phyloP scores from a whole-genome alignment of 2,329 filamentous ascomycete species.

The Aschersonia sp. region DNA sequence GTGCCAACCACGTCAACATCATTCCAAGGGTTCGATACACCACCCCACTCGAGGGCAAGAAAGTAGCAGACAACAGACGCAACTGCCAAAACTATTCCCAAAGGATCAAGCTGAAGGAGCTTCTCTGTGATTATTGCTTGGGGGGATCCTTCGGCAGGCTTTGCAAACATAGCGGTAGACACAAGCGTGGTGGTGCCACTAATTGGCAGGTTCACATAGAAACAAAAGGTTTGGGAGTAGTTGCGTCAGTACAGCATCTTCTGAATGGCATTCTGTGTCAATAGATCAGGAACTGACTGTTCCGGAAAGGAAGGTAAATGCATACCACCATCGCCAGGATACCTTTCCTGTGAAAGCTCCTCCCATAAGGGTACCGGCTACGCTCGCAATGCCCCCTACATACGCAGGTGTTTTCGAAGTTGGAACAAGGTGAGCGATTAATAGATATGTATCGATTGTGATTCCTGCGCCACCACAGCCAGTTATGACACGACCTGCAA shows the following conservation, averaged over 20 bases:
- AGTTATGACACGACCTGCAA: constrained; percentile 31
- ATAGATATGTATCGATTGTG: constrained; percentile 25
- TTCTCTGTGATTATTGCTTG: neutral
- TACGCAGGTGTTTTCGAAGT: constrained; percentile 5
- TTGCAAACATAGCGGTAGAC: constrained; percentile 17
- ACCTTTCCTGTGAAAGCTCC: neutral
- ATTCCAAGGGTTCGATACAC: constrained; percentile 17
- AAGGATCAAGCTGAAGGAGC: constrained; percentile 11
- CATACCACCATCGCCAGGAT: neutral
- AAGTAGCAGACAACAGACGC: constrained; percentile 28
- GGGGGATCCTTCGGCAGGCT: constrained; percentile 8
- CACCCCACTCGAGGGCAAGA: constrained; percentile 35
- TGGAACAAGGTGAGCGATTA: constrained; percentile 22
- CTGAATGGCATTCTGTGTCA: neutral
- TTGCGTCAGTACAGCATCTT: neutral
- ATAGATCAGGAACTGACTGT: too few relatives aligned
- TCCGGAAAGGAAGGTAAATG: too few relatives aligned
- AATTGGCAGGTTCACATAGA: constrained; percentile 16
- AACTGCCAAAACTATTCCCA: constrained; percentile 16
- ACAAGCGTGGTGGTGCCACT: constrained; percentile 8
- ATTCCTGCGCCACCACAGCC: constrained; percentile 27
- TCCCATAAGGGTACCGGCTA: neutral
- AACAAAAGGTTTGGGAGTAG: constrained; percentile 9
- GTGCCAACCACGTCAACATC: constrained; percentile 12
- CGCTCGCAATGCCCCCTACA: neutral